A percentile compares a stretch with the other conserved stretches of the same genome.
Evolutionary conservation across 148 eudicot species (phyloP).

Genomic region (Polygonum aviculare): DNA sequence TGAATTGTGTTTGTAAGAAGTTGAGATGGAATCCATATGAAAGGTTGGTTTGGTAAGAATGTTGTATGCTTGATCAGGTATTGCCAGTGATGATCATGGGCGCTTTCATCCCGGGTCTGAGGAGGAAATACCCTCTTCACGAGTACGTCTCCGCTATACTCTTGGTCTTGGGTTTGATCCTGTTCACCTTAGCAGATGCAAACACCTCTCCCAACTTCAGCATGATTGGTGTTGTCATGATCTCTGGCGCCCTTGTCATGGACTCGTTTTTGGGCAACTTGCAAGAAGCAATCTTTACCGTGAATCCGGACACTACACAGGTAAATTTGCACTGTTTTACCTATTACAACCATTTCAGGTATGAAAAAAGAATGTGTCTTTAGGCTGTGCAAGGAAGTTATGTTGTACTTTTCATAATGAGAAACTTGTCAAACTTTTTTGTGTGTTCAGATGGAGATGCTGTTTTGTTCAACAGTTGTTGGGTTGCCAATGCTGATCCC

Average conservation of each 20-base stretch:
- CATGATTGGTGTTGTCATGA: constrained; percentile 74
- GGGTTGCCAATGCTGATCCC: constrained; percentile 92
- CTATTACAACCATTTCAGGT: too few species aligned
- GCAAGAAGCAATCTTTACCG: constrained; percentile 91
- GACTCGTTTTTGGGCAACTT: constrained; percentile 82
- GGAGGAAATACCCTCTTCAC: constrained; percentile 70
- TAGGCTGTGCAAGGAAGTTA: neutral
- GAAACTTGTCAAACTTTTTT: constrained; percentile 11
- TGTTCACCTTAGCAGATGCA: constrained; percentile 90
- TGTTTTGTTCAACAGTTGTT: constrained; percentile 86
- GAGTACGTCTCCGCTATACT: constrained; percentile 78
- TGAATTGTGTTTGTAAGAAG: neutral
- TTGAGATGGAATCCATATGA: neutral
- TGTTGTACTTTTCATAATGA: neutral
- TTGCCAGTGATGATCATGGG: constrained; percentile 97
- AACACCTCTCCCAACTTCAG: constrained; percentile 88
- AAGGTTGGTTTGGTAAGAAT: neutral
- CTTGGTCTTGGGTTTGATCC: constrained; percentile 70
- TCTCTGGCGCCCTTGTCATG: constrained; percentile 75
- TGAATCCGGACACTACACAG: constrained; percentile 88
- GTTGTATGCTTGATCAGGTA: constrained; percentile 34
- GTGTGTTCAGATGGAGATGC: constrained; percentile 67
- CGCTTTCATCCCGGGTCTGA: constrained; percentile 82
- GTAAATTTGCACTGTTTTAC: constrained; percentile 18
- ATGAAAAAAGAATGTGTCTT: neutral